Evolutionary conservation across 2,329 filamentous ascomycete species (phyloP), one percentile per base, ranked within the genome.

Genomic region (Cytospora paraplurivora): DNA sequence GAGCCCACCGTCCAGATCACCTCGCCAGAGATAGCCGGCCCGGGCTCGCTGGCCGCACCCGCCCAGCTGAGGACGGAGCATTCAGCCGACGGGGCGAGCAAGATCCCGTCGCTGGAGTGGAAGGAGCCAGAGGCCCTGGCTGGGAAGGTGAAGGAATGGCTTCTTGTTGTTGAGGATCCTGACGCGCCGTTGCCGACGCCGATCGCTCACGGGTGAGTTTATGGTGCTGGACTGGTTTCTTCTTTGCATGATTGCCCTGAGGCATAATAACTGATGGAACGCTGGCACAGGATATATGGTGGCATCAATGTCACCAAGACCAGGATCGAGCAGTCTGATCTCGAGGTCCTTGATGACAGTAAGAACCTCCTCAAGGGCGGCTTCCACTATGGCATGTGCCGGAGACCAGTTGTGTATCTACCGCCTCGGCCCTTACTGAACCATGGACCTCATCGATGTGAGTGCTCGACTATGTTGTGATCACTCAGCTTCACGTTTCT

Each of bases 371-470:
- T 82, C 32, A 74, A 73, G 51, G 79, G 80, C 0, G 80, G 80
- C 0, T 85, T 84, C 64, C 73, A 76, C 61, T 81, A 80, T 54
- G 81, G 80, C 2, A 71, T 74, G 64, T 82, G 77, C 32, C 69
- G 74, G 5, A 71, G 74, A 3, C 75, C 75, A 0, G 72, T 37
- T 4, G 69, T 82, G 0, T 85, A 83, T 65, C 73, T 78, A 4
- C 73, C 78, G 0, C 81, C 82, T 1, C 71, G 75, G 13, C 81
- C 82, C 19, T 71, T 82, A 38, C 68, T 81, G 59, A 82, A 82
- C 33, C 79, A 84, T 67, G 82, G 82, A 0, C 75, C 76, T 27
- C 81, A 85, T 70, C 74, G 82, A 62, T 85, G 77, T 78, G 69
- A 72, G 76, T 69, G 1, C 7, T 2, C 2, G 11, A 27, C 33